Evolutionary conservation across 148 eudicot genomes (phyloP).

Genomic region (Chenopodium album): DNA sequence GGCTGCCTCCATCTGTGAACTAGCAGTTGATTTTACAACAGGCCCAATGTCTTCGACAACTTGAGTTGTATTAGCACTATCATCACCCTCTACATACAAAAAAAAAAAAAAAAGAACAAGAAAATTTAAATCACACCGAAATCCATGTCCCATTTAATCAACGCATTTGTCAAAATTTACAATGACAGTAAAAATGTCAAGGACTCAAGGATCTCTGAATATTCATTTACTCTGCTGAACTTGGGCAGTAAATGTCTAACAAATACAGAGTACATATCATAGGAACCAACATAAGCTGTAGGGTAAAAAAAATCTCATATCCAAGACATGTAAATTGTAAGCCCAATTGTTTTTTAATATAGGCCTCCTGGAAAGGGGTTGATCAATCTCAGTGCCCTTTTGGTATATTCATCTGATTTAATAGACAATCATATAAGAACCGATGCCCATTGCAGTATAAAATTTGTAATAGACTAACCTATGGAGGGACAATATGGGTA

Average conservation of each 20-base stretch:
- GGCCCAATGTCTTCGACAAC: constrained; percentile 58
- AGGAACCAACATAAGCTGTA: no score
- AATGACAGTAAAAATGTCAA: background rate
- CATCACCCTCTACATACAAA: constrained; percentile 42
- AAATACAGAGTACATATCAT: no score
- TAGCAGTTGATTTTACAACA: constrained; percentile 54
- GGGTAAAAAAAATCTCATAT: no score
- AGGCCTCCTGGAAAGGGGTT: background rate
- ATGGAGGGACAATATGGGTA: no score
- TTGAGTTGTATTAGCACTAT: constrained; percentile 39
- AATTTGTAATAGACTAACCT: no score
- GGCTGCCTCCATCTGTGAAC: constrained; percentile 85
- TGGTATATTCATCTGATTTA: background rate
- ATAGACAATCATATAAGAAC: background rate
- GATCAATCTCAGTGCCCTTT: background rate
- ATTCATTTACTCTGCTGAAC: background rate
- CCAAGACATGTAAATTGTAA: background rate
- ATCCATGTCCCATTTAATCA: background rate
- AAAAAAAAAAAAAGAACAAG: background rate
- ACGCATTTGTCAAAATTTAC: background rate
- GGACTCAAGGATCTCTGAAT: background rate
- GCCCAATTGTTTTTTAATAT: background rate
- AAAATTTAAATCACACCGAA: background rate
- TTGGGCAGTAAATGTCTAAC: no score
- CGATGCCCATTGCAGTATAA: background rate